phyloP scores from a whole-genome alignment of 345 rosid species.

The Salix arbutifolia region DNA sequence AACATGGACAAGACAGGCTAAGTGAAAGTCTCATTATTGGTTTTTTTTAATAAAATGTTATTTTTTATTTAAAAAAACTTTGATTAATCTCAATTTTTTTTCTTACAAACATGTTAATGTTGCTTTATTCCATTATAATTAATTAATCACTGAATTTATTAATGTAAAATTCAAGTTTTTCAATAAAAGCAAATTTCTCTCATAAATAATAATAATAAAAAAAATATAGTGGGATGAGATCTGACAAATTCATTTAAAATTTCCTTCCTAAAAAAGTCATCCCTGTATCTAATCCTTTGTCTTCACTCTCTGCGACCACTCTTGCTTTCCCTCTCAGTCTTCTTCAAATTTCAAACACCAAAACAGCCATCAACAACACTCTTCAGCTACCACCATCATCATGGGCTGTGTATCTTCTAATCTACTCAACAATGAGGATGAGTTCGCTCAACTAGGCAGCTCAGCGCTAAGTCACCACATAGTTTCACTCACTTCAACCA shows the following conservation, averaged over 20 bases:
- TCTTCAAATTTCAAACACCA: constrained; percentile 6
- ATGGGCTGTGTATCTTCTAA: constrained; percentile 96
- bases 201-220: background rate
- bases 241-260: background rate
- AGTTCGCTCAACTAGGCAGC: constrained; percentile 62
- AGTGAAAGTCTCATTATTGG: too few species aligned
- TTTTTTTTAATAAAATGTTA: too few species aligned
- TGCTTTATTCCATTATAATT: too few species aligned
- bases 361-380: too few species aligned
- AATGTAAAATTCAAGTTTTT: too few species aligned
- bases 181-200: too few species aligned
- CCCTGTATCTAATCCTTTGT: background rate
- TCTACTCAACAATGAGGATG: constrained; percentile 69
- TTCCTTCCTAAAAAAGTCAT: background rate
- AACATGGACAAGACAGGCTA: too few species aligned
- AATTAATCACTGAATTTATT: too few species aligned
- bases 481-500: constrained; percentile 86
- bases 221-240: background rate
- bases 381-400: background rate
- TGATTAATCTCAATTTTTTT: too few species aligned
- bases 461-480: constrained; percentile 81
- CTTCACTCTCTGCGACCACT: background rate
- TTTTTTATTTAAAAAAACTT: too few species aligned
- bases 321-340: background rate
- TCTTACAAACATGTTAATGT: too few species aligned